Percentiles rank a stretch among this genome's conserved stretches.
phyloP scores from a whole-genome alignment of 202 grass and related monocot genomes.

The Elaeis oleifera region DNA sequence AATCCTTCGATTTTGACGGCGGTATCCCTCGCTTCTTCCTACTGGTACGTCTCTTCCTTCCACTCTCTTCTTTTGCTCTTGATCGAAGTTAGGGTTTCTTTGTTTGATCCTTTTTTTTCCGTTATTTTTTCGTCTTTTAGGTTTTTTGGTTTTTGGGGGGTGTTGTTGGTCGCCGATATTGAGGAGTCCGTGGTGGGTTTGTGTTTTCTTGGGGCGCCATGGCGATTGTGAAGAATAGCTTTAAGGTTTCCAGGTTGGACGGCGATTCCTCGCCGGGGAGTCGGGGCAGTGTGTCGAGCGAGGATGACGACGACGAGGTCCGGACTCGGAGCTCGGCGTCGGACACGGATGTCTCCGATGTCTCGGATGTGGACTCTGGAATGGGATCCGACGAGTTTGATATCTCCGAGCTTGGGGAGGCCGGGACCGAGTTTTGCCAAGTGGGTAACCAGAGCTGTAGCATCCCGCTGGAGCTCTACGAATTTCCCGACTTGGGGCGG shows the following conservation, averaged over 20 bases:
- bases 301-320: constrained; percentile 21
- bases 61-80: background rate
- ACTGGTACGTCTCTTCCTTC: background rate
- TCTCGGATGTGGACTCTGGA: constrained; percentile 32
- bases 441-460: constrained; percentile 30
- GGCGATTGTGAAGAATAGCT: background rate
- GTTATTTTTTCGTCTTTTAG: background rate
- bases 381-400: constrained; percentile 38
- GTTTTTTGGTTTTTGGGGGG: background rate
- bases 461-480: constrained; percentile 29
- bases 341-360: background rate
- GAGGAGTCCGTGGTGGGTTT: too few relatives aligned
- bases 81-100: constrained; percentile 30
- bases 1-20: constrained; percentile 3
- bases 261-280: background rate
- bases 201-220: constrained; percentile 1
- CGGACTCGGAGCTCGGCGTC: constrained; percentile 19
- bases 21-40: background rate
- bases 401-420: constrained; percentile 24
- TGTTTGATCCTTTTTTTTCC: too few relatives aligned
- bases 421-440: constrained; percentile 31
- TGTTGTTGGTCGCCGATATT: constrained; percentile 1
- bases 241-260: constrained; percentile 1
- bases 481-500: constrained; percentile 18
- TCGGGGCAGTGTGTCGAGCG: constrained; percentile 3